phyloP scores from a whole-genome alignment of 495 filamentous ascomycete genomes.

The Xylaria cubensis region DNA sequence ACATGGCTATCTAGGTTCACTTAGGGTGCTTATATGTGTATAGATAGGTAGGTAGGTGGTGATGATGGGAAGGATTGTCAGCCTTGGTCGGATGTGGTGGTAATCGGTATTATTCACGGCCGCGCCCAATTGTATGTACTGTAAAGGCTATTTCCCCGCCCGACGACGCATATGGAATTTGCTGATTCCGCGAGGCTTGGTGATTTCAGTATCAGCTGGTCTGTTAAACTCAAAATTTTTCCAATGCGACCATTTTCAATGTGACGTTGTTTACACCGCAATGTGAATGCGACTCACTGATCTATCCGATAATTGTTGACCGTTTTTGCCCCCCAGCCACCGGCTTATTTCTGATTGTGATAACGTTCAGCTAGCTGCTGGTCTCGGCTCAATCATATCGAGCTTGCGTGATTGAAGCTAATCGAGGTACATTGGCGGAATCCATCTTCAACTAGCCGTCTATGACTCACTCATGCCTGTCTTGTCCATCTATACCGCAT shows the following conservation, averaged over 20 bases:
- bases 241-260: background rate
- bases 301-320: background rate
- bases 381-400: constrained; percentile 4
- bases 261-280: background rate
- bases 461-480: constrained; percentile 26
- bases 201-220: background rate
- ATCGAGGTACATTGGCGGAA: background rate
- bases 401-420: constrained; percentile 2
- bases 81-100: constrained; percentile 15
- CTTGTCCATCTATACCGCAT: background rate
- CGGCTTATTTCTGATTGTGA: background rate
- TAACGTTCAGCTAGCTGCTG: constrained; percentile 5
- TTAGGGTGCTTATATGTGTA: background rate
- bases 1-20: background rate
- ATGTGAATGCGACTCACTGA: constrained; percentile 7
- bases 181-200: constrained; percentile 19
- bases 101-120: constrained; percentile 5
- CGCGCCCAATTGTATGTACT: background rate
- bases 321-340: background rate
- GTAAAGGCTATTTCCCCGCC: background rate
- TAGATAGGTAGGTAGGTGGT: background rate
- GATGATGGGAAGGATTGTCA: background rate
- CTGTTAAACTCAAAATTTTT: background rate
- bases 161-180: background rate
- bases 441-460: background rate